Conservation (phyloP, 2,329 filamentous ascomycete species). For the Fusarium floridanum region DNA sequence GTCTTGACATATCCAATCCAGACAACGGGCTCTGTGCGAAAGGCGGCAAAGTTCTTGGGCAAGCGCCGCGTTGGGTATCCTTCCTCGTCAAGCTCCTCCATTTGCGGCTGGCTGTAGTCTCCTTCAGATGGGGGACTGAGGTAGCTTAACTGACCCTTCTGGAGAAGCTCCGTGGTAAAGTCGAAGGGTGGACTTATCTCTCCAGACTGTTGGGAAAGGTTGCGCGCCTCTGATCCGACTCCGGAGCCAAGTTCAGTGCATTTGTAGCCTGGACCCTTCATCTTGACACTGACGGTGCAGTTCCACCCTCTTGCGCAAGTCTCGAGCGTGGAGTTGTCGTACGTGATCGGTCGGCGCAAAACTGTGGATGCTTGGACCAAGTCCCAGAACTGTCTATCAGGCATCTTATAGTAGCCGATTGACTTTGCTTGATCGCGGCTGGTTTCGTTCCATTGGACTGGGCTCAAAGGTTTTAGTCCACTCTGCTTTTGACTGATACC, state of each 20-base stretch:
- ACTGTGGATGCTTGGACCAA: background rate
- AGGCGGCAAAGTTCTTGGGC: background rate
- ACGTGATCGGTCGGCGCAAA: background rate
- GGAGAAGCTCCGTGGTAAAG: background rate
- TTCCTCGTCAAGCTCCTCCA: accelerated
- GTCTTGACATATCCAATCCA: conserved; percentile 28
- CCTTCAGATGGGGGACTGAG: background rate
- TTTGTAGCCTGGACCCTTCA: conserved; percentile 13
- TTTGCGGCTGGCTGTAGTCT: background rate
- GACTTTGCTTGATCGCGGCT: background rate
- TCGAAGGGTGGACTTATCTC: conserved; percentile 1
- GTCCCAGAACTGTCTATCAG: background rate
- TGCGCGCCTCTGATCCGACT: background rate
- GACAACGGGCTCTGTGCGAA: conserved; percentile 26
- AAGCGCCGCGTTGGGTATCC: background rate
- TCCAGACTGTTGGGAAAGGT: background rate
- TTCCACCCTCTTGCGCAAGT: background rate
- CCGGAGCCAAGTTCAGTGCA: conserved; percentile 18
- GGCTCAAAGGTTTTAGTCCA: background rate
- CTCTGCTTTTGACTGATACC: background rate
- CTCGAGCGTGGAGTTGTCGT: background rate
- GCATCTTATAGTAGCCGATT: background rate
- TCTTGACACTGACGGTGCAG: background rate
- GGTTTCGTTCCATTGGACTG: background rate
- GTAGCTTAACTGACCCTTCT: background rate